Evolutionary conservation across 2,329 filamentous ascomycete species (phyloP), one percentile per base, ranked within the genome.

Genomic region (Neofusicoccum parvum): DNA sequence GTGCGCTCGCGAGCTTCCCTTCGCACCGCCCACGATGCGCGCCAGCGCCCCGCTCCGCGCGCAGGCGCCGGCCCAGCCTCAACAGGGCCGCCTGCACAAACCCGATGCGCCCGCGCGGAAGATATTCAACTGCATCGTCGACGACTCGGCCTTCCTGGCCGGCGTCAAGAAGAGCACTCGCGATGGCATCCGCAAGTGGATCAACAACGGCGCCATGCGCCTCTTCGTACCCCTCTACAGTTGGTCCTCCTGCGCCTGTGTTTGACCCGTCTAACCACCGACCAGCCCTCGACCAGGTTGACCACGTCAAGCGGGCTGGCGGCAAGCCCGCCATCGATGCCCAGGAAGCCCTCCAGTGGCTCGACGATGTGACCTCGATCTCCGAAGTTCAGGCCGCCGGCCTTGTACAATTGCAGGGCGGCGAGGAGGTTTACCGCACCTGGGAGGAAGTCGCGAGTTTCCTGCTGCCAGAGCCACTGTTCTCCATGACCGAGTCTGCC

Each of bases 91-190:
- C 66, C 41, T 63, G 50, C 54, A 45, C 48, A 50, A 54, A 48
- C 27, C 65, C 43, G 53, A 65, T 32, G 41, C 65, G 64, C 71
- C 74, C 32, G 66, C 69, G 12, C 78, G 81, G 69, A 83, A 83
- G 75, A 71, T 83, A 65, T 83, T 84, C 79, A 83, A 83, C 75
- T 84, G 82, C 72, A 83, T 84, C 68, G 80, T 83, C 69, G 82
- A 84, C 71, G 82, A 84, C 69, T 81, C 79, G 20, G 82, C 82
- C 37, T 71, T 84, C 68, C 77, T 83, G 65, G 81, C 81, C 46
- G 82, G 82, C 66, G 80, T 82, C 56, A 83, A 83, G 76, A 81
- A 79, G 72, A 82, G 80, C 73, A 83, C 82, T 64, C 76, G 81
- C 68, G 82, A 84, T 70, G 82, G 82, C 62, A 82, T 84, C 68